Base-by-base conservation (phyloP, 2,329 filamentous ascomycete genomes). In the Claviceps spartinae region DNA sequence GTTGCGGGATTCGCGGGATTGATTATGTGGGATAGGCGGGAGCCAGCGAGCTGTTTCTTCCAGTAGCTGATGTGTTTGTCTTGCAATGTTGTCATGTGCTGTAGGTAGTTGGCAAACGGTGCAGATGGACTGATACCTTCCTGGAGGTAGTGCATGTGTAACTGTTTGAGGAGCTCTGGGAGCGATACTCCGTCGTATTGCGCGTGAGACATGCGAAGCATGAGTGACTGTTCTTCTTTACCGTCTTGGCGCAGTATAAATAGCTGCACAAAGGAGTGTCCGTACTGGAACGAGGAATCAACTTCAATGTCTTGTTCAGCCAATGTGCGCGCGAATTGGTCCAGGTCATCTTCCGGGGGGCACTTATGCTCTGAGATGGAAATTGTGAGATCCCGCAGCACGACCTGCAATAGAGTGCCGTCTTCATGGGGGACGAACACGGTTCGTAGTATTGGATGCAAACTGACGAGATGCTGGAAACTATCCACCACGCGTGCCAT, bases 371-470 rank as follows among this genome's bases (percentile, higher is more conserved):
- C 40, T 7, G 48, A 37, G n/a, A 49, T 40, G 6, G n/a, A 6
- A n/a, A 49, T 9, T 11, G 70, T 59, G 2, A 85, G 66, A 16
- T 76, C 67, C 30, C 78, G 69, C 2, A 86, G 66, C 0, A 86
- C 75, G 1, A 82, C 77, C 51, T 76, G 75, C 54, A 79, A 72
- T n/a, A 44, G 5, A 58, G 73, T 78, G 40, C 69, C 68, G 5
- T 67, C 68, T 22, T 71, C 67, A 53, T 72, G 68, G 52, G 74
- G 69, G 14, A 83, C 71, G 55, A 85, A 86, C 5, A 85, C 77
- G 0, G 82, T 85, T 4, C 81, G 76, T 2, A 86, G 68, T 24
- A 85, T 81, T 58, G 85, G 81, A 60, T 84, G 81, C 7, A 70
- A 70, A 2, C 72, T 65, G 1, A 85, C 76, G 3, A 85, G 73